Base-by-base conservation (phyloP, 441 rosid species). In the Erysimum cheiri region DNA sequence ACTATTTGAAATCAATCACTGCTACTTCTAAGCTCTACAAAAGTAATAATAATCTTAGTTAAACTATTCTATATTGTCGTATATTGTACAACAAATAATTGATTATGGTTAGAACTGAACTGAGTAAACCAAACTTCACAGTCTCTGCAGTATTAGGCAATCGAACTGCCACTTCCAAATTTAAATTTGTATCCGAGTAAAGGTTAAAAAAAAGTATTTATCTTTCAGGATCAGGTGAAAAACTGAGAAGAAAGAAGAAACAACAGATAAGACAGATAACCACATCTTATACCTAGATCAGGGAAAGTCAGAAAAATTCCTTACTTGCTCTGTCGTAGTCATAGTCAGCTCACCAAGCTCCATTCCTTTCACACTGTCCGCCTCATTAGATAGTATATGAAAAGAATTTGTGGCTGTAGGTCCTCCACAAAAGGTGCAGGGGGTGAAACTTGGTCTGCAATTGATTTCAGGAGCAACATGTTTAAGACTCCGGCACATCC, bases 401-500 rank as follows among this genome's bases (percentile, higher is more conserved):
- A 92, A 95, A 46, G 96, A 81, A 76, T 67, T 76, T 72, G 80
- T 71, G 66, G 79, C 28, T 44, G 87, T 71, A 69, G 80, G 47
- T 63, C 78, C 86, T 64, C 84, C 83, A 74, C 90, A 87, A 37
- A 76, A 54, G 80, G 79, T 80, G 72, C 93, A 84, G 57, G 77
- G 81, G 15, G 64, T 54, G 41, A 84, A 78, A 71, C 65, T 61
- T 62, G 68, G 54, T 37, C 31, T 78, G 79, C 84, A 77, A 10
- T 55, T 72, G 50, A 74, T 75, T 7, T 81, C 96, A 64, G 74
- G 26, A 37, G 90, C 49, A 71, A 75, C 80, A 58, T 80, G 71
- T 58, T 66, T 86, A 57, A 94, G 24, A 80, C 67, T 62, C 64
- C 47, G 79, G 78, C 83, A 92, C 85, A 89, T 72, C 84, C 61